Conservation (phyloP, 208 protist genomes). For the Histomonas meleagridis region DNA sequence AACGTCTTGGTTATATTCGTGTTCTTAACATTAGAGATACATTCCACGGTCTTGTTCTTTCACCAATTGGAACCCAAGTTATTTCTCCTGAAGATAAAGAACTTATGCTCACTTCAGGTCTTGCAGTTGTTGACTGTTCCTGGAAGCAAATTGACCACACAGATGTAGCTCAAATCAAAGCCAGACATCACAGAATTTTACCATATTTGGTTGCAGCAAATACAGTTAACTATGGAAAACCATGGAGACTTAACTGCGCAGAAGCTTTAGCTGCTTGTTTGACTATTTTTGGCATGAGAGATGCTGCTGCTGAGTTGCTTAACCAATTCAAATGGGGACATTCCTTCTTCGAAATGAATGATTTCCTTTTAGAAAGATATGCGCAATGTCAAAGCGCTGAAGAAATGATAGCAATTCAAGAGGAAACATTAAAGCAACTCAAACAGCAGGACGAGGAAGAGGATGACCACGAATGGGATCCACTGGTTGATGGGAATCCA, state of each 20-base stretch:
- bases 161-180: slow-evolving; percentile 72
- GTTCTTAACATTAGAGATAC: slow-evolving; percentile 65
- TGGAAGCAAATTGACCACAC: slow-evolving; percentile 83
- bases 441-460: neutral
- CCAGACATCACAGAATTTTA: slow-evolving; percentile 67
- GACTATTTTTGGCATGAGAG: slow-evolving; percentile 54
- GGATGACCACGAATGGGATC: neutral
- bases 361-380: slow-evolving; percentile 74
- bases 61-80: slow-evolving; percentile 45
- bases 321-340: slow-evolving; percentile 86
- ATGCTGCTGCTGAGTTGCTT: slow-evolving; percentile 72
- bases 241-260: slow-evolving; percentile 81
- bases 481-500: slow-evolving; percentile 28
- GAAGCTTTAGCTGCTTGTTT: slow-evolving; percentile 49
- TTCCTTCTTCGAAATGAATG: slow-evolving; percentile 81
- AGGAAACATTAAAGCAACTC: neutral
- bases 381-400: slow-evolving; percentile 49
- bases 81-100: slow-evolving; percentile 37
- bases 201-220: slow-evolving; percentile 94
- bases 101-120: slow-evolving; percentile 7
- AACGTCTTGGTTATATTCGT: slow-evolving; percentile 61
- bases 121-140: slow-evolving; percentile 90
- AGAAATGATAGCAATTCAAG: slow-evolving; percentile 60
- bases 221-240: slow-evolving; percentile 93
- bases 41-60: slow-evolving; percentile 80